A percentile compares a stretch with the other conserved stretches of the same genome.
phyloP scores from a whole-genome alignment of 78 protist species.

The Guillardia theta region DNA sequence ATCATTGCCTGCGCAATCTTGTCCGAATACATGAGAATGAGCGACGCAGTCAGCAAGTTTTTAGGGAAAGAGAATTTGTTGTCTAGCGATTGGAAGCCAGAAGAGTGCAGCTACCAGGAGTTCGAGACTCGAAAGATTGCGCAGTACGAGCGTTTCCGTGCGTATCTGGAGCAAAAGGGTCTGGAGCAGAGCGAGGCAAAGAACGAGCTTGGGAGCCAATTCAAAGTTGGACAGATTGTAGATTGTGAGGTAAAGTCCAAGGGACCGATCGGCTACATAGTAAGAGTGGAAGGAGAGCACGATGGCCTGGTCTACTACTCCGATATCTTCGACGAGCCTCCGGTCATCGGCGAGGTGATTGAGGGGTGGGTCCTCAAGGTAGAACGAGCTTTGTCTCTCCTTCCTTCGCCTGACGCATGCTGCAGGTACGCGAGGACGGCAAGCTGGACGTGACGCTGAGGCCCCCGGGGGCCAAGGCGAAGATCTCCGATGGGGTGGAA shows the following conservation, averaged over 20 bases:
- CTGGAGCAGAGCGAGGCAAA: too few species aligned
- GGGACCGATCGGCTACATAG: background rate
- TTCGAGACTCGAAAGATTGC: too few species aligned
- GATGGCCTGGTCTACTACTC: conserved; percentile 28
- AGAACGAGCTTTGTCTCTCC: background rate
- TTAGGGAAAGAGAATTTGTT: too few species aligned
- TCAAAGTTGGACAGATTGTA: too few species aligned
- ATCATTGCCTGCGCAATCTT: too few species aligned
- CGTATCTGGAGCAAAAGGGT: too few species aligned
- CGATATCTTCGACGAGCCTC: conserved; percentile 25
- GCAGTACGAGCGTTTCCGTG: too few species aligned
- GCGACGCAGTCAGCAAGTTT: too few species aligned
- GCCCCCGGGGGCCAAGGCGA: conserved; percentile 24
- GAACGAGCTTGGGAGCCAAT: too few species aligned
- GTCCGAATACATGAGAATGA: too few species aligned
- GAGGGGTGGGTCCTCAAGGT: background rate
- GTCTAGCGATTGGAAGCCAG: too few species aligned
- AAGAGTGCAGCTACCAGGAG: too few species aligned
- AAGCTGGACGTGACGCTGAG: conserved; percentile 33
- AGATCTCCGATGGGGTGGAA: conserved; percentile 31
- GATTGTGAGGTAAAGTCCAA: background rate
- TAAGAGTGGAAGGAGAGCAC: background rate
- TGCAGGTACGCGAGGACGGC: conserved; percentile 33
- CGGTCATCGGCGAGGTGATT: background rate
- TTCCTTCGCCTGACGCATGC: background rate